A percentile compares a stretch with the other conserved stretches of the same genome.
Evolutionary conservation across 805 yeast species (phyloP).

Genomic region (Priceomyces castillae): DNA sequence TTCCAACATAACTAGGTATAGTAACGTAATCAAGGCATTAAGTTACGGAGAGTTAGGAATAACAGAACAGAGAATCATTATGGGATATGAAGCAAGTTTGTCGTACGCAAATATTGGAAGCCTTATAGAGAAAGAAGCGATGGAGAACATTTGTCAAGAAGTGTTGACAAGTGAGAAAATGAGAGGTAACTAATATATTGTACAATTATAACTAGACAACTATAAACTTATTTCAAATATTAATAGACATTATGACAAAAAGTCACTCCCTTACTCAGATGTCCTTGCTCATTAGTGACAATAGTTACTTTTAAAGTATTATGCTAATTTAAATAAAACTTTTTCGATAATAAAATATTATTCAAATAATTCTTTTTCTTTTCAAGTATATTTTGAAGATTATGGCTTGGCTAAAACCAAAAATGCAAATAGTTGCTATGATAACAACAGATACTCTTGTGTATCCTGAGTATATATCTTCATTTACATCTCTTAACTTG

Average conservation of each 20-base stretch:
- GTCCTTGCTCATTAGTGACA: background rate
- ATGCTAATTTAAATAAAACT: background rate
- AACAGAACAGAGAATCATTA: slow-evolving; percentile 71
- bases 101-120: slow-evolving; percentile 68
- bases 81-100: slow-evolving; percentile 88
- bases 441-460: slow-evolving; percentile 28
- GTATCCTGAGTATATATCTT: slow-evolving; percentile 33
- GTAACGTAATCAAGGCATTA: slow-evolving; percentile 78
- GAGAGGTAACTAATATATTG: slow-evolving; percentile 49
- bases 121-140: slow-evolving; percentile 67
- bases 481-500: slow-evolving; percentile 37
- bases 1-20: slow-evolving; percentile 77
- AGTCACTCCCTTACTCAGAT: background rate
- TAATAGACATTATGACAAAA: background rate
- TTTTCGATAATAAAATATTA: background rate
- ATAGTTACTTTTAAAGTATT: background rate
- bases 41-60: slow-evolving; percentile 85
- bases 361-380: slow-evolving; percentile 18
- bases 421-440: slow-evolving; percentile 22
- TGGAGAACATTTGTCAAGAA: slow-evolving; percentile 71
- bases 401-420: slow-evolving; percentile 31
- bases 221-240: slow-evolving; percentile 4
- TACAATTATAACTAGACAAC: background rate
- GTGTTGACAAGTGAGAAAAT: slow-evolving; percentile 69
- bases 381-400: slow-evolving; percentile 31